Conservation (phyloP, 306 rosid species). For the Prunus davidiana region DNA sequence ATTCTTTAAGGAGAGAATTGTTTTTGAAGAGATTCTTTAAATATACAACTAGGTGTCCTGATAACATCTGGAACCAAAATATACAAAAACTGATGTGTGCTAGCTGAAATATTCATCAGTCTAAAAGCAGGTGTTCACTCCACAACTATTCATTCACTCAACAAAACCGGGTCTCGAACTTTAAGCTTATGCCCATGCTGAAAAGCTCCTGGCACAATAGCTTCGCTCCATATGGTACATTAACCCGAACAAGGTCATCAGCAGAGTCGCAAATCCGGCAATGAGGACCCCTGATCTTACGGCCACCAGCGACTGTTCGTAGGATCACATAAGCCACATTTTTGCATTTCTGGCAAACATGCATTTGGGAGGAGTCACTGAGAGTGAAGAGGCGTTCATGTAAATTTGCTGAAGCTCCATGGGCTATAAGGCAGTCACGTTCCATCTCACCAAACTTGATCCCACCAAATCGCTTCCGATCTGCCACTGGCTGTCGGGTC, state of each 20-base stretch:
- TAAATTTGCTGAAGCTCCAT: constrained; percentile 93
- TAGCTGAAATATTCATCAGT: not conserved
- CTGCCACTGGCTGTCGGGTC: constrained; percentile 96
- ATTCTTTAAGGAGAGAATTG: not conserved
- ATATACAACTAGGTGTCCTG: not conserved
- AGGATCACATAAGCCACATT: constrained; percentile 71
- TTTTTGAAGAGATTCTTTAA: not conserved
- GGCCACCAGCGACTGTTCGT: constrained; percentile 68
- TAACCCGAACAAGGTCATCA: constrained; percentile 68
- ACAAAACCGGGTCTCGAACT: constrained; percentile 70
- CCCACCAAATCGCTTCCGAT: constrained; percentile 93
- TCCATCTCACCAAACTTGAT: constrained; percentile 99
- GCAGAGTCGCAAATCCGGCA: constrained; percentile 74
- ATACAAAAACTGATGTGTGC: not conserved
- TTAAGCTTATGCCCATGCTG: constrained; percentile 91
- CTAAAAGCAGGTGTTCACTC: not conserved
- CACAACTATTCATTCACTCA: constrained; percentile 15
- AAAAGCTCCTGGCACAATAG: constrained; percentile 87
- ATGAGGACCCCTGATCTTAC: constrained; percentile 81
- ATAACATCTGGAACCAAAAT: not conserved
- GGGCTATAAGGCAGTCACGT: constrained; percentile 94
- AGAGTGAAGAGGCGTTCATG: constrained; percentile 94
- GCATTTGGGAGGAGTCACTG: constrained; percentile 86
- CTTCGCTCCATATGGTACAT: constrained; percentile 91
- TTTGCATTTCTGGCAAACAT: constrained; percentile 70